Conservation (phyloP, 2,329 filamentous ascomycete species). For the Ophiobolus disseminans region DNA sequence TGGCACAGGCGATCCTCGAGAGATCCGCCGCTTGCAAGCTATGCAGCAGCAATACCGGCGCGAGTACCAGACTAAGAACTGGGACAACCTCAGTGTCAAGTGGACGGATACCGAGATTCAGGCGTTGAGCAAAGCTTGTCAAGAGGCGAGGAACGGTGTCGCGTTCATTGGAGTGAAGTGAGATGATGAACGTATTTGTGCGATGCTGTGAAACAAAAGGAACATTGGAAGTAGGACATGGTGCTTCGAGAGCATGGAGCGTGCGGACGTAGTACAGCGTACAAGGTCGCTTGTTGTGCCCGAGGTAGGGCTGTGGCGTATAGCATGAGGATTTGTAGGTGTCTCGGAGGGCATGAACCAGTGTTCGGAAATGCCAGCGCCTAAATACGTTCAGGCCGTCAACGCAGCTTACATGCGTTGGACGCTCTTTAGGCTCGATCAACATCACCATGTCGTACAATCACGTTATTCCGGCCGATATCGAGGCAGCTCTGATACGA, state of each 20-base stretch:
- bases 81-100: constrained; percentile 67
- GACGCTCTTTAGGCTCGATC: no score
- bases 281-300: constrained; percentile 4
- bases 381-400: no score
- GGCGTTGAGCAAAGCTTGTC: constrained; percentile 62
- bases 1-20: constrained; percentile 68
- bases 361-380: neutral
- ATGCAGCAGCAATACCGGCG: constrained; percentile 63
- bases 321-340: constrained; percentile 13
- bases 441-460: neutral
- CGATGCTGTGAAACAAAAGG: constrained; percentile 31
- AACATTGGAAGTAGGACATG: constrained; percentile 34
- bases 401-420: no score
- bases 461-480: neutral
- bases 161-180: constrained; percentile 67
- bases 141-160: constrained; percentile 63
- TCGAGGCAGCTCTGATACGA: constrained; percentile 1
- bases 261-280: constrained; percentile 18
- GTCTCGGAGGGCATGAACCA: neutral
- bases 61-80: constrained; percentile 67
- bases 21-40: constrained; percentile 62
- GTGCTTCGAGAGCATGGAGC: constrained; percentile 27
- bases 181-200: constrained; percentile 38
- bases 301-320: constrained; percentile 12
- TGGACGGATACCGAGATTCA: constrained; percentile 72